Base-by-base conservation (phyloP, 148 eudicot genomes). In the Fagopyrum tataricum region DNA sequence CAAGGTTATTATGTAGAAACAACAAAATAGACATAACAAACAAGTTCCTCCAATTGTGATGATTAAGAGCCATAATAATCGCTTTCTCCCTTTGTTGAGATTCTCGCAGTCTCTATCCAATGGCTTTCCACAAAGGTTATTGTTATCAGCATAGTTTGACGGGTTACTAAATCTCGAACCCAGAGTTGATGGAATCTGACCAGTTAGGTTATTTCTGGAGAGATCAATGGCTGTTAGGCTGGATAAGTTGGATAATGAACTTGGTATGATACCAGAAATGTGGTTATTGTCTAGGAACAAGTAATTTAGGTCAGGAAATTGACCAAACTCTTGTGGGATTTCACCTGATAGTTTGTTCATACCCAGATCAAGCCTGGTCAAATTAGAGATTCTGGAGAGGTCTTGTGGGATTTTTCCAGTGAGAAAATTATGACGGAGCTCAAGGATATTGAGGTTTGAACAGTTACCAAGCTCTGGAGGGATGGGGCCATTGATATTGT, bases 401-500 rank as follows among this genome's bases (percentile, higher is more conserved):
- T 81, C 92, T 31, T 44, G 55, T 4, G 98, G 97, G 70, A 91
- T 82, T 72, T 48, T 62, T 43, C 93, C 93, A 7, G 58, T 73
- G 0, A 94, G 43, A 70, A 72, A 56, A 76, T 94, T 87, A 0
- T 72, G 70, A n/a, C 83, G 82, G 24, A 94, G 88, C 31, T 85
- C 84, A 37, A 94, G 78, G 7, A 77, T 78, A 74, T 80, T 74
- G 68, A 94, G 86, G 43, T 56, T 71, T 4, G 90, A 85, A 79
- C 90, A 91, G 76, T 94, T 91, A 15, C 97, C 88, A 14, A 94
- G 74, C 78, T 94, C 93, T 4, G 84, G 82, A 11, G 93, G 96
- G 59, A 87, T 79, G 17, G 76, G 78, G 43, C 91, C 92, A 15
- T 77, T 78, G 53, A 89, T 73, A 10, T 69, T 56, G 78, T 91